Evolutionary conservation across 208 protist species (phyloP).

Genomic region (Strigomonas galati): DNA sequence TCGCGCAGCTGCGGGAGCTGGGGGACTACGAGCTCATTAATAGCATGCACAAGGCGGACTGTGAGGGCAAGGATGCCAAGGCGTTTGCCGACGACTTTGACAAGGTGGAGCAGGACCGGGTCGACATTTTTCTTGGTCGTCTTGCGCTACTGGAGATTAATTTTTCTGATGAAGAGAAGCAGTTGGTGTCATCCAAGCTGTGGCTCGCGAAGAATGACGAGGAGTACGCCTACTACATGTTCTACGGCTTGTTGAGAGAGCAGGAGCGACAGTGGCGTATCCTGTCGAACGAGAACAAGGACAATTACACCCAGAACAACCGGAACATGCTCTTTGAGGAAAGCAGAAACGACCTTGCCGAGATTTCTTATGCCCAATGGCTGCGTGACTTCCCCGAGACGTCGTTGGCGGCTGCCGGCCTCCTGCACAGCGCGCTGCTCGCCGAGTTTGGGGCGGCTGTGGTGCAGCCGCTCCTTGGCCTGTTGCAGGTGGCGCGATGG

Average conservation of each 20-base stretch:
- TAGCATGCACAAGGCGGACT: too few relatives aligned
- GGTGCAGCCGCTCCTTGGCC: conserved; percentile 40
- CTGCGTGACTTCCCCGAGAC: conserved; percentile 54
- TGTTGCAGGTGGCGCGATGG: conserved; percentile 59
- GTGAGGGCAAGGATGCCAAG: too few relatives aligned
- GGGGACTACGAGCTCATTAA: too few relatives aligned
- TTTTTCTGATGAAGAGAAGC: conserved; percentile 9
- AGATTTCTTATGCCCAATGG: conserved; percentile 41
- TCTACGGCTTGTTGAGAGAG: conserved; percentile 44
- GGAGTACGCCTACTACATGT: conserved; percentile 67
- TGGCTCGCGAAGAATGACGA: conserved; percentile 11
- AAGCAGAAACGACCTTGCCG: conserved; percentile 12
- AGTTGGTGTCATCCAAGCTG: conserved; percentile 7
- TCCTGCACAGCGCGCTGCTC: conserved; percentile 39
- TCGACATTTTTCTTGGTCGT: too few relatives aligned
- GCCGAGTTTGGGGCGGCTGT: conserved; percentile 40
- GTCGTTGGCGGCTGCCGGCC: conserved; percentile 39
- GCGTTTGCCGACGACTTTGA: too few relatives aligned
- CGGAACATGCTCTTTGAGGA: too few relatives aligned
- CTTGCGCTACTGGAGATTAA: background rate
- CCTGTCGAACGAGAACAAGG: background rate
- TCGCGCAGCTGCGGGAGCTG: too few relatives aligned
- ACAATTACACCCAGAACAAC: background rate
- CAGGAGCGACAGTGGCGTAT: conserved; percentile 28
- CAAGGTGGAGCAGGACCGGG: too few relatives aligned